These are phyloP conservation scores for Houttuynia cordata DNA, from an alignment of 164 flowering plant species.

Conservation along the genomic window DNA sequence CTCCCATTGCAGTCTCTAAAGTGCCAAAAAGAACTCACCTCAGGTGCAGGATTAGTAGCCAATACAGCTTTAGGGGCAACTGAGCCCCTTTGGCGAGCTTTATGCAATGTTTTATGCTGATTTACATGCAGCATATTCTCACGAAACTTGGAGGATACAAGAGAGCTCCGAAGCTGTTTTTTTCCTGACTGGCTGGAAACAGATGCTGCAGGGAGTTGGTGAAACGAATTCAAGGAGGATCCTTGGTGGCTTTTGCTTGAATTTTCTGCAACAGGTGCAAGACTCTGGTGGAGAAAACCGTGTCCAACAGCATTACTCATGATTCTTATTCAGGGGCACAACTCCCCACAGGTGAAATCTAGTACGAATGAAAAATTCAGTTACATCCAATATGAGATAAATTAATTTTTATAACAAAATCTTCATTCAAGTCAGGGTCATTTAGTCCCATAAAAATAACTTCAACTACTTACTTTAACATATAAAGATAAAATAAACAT, in stretches of 20 bases:
- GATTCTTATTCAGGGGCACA: slow-evolving; percentile 12
- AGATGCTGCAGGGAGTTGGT: slow-evolving; percentile 16
- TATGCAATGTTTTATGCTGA: slow-evolving; percentile 18
- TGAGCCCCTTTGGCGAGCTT: slow-evolving; percentile 15
- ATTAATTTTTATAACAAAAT: too few relatives aligned
- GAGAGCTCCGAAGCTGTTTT: slow-evolving; percentile 17
- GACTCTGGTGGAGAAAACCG: slow-evolving; percentile 33
- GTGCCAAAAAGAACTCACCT: slow-evolving; percentile 28
- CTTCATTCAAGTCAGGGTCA: too few relatives aligned
- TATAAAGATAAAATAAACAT: too few relatives aligned
- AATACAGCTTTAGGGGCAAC: slow-evolving; percentile 50
- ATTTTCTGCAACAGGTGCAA: slow-evolving; percentile 31
- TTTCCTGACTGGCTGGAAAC: slow-evolving; percentile 18
- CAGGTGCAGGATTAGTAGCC: slow-evolving; percentile 42
- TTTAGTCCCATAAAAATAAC: too few relatives aligned
- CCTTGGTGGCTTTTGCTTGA: slow-evolving; percentile 30
- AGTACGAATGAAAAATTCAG: neutral
- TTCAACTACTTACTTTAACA: too few relatives aligned
- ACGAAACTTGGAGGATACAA: slow-evolving; percentile 24
- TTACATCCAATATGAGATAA: neutral
- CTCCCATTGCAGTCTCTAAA: neutral
- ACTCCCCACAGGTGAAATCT: slow-evolving; percentile 1
- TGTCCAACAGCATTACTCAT: slow-evolving; percentile 64
- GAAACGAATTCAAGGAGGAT: slow-evolving; percentile 25
- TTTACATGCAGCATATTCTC: slow-evolving; percentile 16